Evolutionary conservation across 2,329 filamentous ascomycete genomes (phyloP).

Genomic region (Colletotrichum viniferum): DNA sequence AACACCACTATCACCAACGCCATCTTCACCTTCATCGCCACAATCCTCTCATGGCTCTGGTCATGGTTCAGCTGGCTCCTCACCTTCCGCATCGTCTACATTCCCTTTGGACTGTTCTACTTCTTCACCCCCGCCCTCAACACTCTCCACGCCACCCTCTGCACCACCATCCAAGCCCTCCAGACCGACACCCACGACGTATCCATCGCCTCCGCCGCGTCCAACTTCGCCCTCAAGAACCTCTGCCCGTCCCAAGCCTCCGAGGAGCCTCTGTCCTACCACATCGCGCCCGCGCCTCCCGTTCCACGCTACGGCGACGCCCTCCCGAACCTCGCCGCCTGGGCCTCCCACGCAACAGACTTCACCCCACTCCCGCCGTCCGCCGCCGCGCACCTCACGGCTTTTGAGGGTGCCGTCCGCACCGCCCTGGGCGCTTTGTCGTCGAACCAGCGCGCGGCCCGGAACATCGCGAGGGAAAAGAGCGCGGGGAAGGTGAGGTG

Average conservation of each 20-base stretch:
- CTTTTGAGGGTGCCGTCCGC: background rate
- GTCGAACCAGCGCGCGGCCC: background rate
- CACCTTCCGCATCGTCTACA: background rate
- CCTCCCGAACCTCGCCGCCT: background rate
- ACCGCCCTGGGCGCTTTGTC: background rate
- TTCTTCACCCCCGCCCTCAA: background rate
- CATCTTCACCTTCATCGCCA: background rate
- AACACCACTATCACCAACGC: background rate
- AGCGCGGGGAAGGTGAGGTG: background rate
- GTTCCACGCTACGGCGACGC: background rate
- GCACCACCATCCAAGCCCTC: background rate
- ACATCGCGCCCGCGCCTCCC: background rate
- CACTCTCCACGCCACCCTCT: background rate
- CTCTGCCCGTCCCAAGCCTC: background rate
- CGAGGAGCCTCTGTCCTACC: background rate
- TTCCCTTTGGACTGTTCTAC: background rate
- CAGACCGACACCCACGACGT: background rate
- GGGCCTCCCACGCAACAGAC: background rate
- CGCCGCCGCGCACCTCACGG: background rate
- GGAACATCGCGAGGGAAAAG: background rate
- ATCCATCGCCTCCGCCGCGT: background rate
- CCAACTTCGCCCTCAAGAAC: background rate
- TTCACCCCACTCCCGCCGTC: background rate
- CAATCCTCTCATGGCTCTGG: background rate
- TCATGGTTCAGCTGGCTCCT: background rate